Conservation (phyloP, 148 eudicot genomes). For the Rhododendron simsii region DNA sequence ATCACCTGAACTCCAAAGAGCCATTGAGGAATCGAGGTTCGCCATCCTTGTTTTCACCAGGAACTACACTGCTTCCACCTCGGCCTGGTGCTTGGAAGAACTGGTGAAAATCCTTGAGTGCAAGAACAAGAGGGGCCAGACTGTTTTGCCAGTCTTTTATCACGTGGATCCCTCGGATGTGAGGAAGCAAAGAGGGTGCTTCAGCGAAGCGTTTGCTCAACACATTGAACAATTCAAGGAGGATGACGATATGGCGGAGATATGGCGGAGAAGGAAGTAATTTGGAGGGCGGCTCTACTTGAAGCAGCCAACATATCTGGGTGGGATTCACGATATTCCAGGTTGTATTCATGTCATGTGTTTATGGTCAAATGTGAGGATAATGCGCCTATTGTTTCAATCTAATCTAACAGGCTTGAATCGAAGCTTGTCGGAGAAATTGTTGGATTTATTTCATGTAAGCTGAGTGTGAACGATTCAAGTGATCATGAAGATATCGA, state of each 20-base stretch:
- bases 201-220: not conserved
- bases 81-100: constrained; percentile 6
- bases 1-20: not conserved
- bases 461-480: not conserved
- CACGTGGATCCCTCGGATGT: constrained; percentile 5
- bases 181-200: not conserved
- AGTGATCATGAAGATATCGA: not conserved
- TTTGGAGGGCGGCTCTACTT: not conserved
- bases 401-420: not conserved
- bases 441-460: not conserved
- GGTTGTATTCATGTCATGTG: too few species aligned
- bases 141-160: not conserved
- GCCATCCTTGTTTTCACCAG: not conserved
- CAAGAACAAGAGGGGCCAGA: too few species aligned
- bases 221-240: not conserved
- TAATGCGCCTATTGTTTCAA: not conserved
- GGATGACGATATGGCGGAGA: too few species aligned
- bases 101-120: not conserved
- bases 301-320: not conserved
- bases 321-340: not conserved
- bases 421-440: not conserved
- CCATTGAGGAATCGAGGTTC: not conserved
- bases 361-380: not conserved
- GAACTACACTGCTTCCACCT: not conserved
- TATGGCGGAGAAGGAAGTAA: not conserved